A percentile compares a stretch with the other conserved stretches of the same genome.
These are phyloP conservation scores for Phytopythium boreale DNA, from an alignment of 352 stramenopile species.

Conservation along the genomic window DNA sequence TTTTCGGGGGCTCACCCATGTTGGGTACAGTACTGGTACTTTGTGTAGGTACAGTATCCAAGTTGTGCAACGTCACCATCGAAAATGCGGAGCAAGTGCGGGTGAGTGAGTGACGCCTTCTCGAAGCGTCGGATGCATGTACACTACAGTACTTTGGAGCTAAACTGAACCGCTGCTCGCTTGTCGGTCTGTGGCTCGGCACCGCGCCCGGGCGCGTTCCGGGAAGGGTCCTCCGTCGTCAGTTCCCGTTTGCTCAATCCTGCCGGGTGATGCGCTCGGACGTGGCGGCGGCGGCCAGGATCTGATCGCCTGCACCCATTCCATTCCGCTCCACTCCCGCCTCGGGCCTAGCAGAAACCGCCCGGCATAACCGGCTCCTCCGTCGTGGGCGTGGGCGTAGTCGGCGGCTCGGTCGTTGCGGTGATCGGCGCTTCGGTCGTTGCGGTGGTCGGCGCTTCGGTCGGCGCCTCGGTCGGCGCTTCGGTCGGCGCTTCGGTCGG, in stretches of 20 bases:
- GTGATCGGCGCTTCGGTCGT: neutral
- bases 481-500: neutral
- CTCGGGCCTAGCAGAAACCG: neutral
- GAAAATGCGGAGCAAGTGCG: too few relatives aligned
- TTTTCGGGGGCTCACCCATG: neutral
- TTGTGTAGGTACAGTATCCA: neutral
- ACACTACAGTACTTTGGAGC: too few relatives aligned
- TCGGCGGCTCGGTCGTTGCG: neutral
- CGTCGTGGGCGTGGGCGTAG: neutral
- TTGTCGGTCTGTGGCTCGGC: too few relatives aligned
- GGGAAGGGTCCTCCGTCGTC: neutral
- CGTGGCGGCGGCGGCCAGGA: neutral
- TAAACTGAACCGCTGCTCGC: too few relatives aligned
- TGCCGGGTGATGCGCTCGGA: too few relatives aligned
- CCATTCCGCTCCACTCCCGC: neutral
- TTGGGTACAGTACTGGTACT: too few relatives aligned
- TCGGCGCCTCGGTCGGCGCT: neutral
- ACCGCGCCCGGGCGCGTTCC: neutral
- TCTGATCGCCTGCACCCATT: neutral
- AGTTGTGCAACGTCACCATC: too few relatives aligned
- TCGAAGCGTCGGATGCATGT: too few relatives aligned
- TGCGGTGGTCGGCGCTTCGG: neutral
- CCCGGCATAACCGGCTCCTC: neutral
- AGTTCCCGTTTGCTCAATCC: neutral
- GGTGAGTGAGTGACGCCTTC: too few relatives aligned